Conservation (phyloP, 2,329 filamentous ascomycete genomes). For the Fusarium mundagurra region DNA sequence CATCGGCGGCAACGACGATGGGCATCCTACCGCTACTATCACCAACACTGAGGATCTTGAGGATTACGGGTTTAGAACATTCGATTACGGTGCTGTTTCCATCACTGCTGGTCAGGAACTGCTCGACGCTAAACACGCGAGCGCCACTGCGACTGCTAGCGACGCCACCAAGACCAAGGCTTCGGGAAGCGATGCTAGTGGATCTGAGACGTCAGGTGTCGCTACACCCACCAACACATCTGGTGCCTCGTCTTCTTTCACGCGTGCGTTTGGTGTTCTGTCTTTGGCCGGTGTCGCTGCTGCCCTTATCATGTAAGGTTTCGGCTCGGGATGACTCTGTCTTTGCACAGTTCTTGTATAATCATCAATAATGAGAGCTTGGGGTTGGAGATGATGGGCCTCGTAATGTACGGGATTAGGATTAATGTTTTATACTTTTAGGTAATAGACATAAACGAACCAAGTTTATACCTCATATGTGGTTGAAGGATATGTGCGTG, state of each 20-base stretch:
- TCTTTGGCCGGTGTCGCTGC: not conserved
- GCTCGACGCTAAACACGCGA: conserved; percentile 13
- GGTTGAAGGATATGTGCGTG: rapidly evolving
- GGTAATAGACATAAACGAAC: too few species aligned
- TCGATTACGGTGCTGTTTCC: not conserved
- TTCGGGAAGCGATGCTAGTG: not conserved
- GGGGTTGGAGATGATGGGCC: not conserved
- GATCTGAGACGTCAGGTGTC: not conserved
- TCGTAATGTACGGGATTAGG: not conserved
- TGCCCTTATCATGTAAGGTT: not conserved
- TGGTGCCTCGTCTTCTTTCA: not conserved
- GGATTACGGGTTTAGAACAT: not conserved
- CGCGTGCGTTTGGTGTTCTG: not conserved
- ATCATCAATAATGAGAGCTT: not conserved
- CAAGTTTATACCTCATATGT: rapidly evolving
- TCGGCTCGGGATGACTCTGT: not conserved
- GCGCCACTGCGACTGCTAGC: not conserved
- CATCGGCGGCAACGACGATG: conserved; percentile 9
- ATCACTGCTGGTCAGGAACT: conserved; percentile 17
- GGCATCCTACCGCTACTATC: not conserved
- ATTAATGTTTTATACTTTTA: not conserved
- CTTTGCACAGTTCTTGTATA: not conserved
- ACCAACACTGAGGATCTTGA: not conserved
- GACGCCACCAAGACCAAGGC: not conserved
- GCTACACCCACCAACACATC: conserved; percentile 1